Evolutionary conservation across 169 alveolate species (phyloP).

Genomic region (Plasmodium reichenowi): DNA sequence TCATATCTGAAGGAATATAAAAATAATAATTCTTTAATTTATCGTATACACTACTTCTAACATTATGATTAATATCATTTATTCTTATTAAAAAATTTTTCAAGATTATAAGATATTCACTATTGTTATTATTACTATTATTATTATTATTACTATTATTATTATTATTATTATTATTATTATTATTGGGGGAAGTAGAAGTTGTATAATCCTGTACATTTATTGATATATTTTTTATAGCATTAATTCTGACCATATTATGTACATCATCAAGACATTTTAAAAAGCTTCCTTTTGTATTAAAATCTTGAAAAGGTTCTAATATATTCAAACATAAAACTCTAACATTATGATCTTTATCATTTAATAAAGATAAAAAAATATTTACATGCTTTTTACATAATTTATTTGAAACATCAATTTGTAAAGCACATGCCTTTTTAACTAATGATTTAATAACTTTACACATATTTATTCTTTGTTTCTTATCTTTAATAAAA

Average conservation of each 20-base stretch:
- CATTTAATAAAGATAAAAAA: conserved; percentile 77
- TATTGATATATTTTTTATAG: conserved; percentile 54
- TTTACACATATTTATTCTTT: conserved; percentile 73
- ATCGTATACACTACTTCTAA: conserved; percentile 65
- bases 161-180: not conserved
- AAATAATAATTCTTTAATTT: conserved; percentile 53
- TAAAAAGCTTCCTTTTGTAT: conserved; percentile 38
- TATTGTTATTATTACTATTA: conserved; percentile 15
- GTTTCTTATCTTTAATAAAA: conserved; percentile 78
- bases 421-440: conserved; percentile 79
- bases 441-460: conserved; percentile 69
- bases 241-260: conserved; percentile 60
- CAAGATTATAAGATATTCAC: conserved; percentile 33
- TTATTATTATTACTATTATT: not conserved
- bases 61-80: conserved; percentile 56
- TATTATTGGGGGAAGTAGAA: too few relatives aligned
- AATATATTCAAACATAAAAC: conserved; percentile 60
- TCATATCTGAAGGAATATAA: conserved; percentile 69
- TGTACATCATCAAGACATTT: conserved; percentile 67
- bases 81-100: conserved; percentile 51
- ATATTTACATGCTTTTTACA: conserved; percentile 79
- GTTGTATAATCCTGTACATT: conserved; percentile 9
- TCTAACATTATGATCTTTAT: conserved; percentile 73
- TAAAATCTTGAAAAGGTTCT: conserved; percentile 77
- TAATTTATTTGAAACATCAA: conserved; percentile 78